A percentile compares a stretch with the other conserved stretches of the same genome.
Conservation (phyloP, 352 stramenopile genomes). For the Phytophthora constricta region DNA sequence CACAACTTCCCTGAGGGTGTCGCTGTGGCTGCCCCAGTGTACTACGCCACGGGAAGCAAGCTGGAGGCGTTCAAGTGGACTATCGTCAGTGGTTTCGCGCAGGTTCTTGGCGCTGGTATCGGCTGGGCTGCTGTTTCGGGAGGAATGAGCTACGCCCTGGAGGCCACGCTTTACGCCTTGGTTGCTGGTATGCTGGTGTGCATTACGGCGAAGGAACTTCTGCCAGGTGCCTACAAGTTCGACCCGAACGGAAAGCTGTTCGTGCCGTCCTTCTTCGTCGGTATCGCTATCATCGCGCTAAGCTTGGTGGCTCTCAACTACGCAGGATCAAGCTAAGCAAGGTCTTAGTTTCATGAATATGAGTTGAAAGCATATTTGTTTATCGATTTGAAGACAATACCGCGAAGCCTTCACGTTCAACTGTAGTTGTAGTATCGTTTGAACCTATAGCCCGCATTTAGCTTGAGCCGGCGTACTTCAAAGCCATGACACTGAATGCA, state of each 20-base stretch:
- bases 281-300: slow-evolving; percentile 87
- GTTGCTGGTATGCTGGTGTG: slow-evolving; percentile 94
- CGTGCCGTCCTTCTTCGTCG: slow-evolving; percentile 84
- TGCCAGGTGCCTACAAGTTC: slow-evolving; percentile 91
- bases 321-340: slow-evolving; percentile 16
- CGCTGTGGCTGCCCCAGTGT: slow-evolving; percentile 94
- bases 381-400: too few relatives aligned
- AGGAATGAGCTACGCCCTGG: slow-evolving; percentile 67
- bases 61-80: slow-evolving; percentile 94
- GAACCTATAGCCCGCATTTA: too few relatives aligned
- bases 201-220: slow-evolving; percentile 92
- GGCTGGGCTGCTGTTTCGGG: slow-evolving; percentile 55
- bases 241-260: slow-evolving; percentile 89
- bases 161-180: slow-evolving; percentile 90
- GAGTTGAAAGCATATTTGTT: neutral
- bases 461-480: slow-evolving; percentile 25
- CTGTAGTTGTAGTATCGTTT: too few relatives aligned
- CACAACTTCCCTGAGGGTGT: slow-evolving; percentile 97
- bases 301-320: slow-evolving; percentile 56
- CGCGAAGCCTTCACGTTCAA: too few relatives aligned
- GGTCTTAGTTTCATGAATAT: neutral
- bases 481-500: slow-evolving; percentile 67
- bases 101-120: slow-evolving; percentile 91
- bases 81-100: slow-evolving; percentile 87
- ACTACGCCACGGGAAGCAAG: slow-evolving; percentile 94